These are phyloP conservation scores for Calocera cornea DNA, from an alignment of 768 basidiomycete genomes.

Conservation along the genomic window DNA sequence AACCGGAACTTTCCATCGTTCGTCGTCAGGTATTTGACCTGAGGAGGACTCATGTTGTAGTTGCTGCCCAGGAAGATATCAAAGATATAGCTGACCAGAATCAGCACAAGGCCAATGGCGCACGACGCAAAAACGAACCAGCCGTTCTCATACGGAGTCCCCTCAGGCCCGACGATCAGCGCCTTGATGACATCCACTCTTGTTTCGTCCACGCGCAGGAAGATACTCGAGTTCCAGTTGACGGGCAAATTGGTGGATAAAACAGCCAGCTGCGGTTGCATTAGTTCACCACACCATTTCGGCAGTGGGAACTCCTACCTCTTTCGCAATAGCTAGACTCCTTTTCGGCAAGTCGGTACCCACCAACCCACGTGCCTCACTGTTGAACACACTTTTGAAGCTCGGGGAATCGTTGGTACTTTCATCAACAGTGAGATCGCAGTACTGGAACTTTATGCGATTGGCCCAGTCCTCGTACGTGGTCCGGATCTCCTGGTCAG, in stretches of 20 bases:
- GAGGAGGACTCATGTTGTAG: conserved; percentile 79
- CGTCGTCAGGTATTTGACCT: conserved; percentile 62
- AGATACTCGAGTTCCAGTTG: conserved; percentile 88
- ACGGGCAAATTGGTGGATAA: conserved; percentile 89
- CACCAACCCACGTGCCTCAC: conserved; percentile 70
- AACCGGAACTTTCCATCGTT: conserved; percentile 80
- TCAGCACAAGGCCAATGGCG: neutral
- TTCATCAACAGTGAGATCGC: conserved; percentile 57
- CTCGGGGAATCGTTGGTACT: conserved; percentile 33
- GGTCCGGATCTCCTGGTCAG: conserved; percentile 53
- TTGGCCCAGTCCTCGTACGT: conserved; percentile 78
- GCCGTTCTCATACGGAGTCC: conserved; percentile 87
- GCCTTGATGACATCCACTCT: conserved; percentile 87
- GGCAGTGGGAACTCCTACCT: conserved; percentile 33
- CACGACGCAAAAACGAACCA: too few relatives aligned
- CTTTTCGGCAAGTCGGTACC: conserved; percentile 81
- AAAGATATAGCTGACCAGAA: conserved; percentile 46
- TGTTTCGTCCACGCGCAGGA: conserved; percentile 82
- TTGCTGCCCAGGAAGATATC: conserved; percentile 85
- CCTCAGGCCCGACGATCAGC: conserved; percentile 79
- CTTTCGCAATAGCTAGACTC: conserved; percentile 88
- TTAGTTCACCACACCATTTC: conserved; percentile 8
- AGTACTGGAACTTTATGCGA: conserved; percentile 75
- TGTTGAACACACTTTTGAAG: conserved; percentile 72
- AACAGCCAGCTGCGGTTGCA: conserved; percentile 57